Conservation (phyloP, 805 yeast genomes). For the Wickerhamiella kazuoi region DNA sequence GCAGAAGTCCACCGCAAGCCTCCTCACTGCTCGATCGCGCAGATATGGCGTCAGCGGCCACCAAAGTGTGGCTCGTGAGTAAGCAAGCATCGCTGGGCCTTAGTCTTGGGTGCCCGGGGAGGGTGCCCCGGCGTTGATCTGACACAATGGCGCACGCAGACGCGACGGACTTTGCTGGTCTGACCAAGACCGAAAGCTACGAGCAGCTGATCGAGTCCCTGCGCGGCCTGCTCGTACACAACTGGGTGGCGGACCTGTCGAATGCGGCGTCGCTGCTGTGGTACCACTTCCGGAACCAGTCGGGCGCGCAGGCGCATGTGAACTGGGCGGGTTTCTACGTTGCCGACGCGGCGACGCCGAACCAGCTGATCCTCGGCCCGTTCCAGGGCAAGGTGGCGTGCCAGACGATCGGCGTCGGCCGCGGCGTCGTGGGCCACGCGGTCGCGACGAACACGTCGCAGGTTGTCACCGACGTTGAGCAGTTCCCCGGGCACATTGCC, state of each 20-base stretch:
- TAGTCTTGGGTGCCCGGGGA: too few relatives aligned
- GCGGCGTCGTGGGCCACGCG: conserved; percentile 86
- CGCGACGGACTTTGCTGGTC: conserved; percentile 33
- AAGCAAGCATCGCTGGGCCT: too few relatives aligned
- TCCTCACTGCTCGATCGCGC: too few relatives aligned
- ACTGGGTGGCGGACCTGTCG: conserved; percentile 83
- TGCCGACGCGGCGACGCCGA: conserved; percentile 22
- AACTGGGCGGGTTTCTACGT: conserved; percentile 95
- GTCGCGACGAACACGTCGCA: conserved; percentile 45
- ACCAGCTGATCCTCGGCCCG: conserved; percentile 63
- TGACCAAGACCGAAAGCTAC: conserved; percentile 31
- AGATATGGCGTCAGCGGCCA: too few relatives aligned
- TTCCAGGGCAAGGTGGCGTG: conserved; percentile 96
- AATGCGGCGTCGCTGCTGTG: conserved; percentile 76
- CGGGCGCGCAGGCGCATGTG: conserved; percentile 26
- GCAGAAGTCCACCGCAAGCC: too few relatives aligned
- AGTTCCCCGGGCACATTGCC: conserved; percentile 86
- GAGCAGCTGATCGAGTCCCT: conserved; percentile 43
- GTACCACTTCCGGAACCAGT: conserved; percentile 61
- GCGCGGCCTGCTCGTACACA: conserved; percentile 43
- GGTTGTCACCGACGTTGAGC: conserved; percentile 57
- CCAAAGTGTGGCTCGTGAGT: too few relatives aligned
- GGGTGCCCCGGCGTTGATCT: too few relatives aligned
- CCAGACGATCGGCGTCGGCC: conserved; percentile 58
- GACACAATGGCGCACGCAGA: too few relatives aligned